Evolutionary conservation across 176 grass and related monocot species (phyloP).

Genomic region (Oryza brachyantha): DNA sequence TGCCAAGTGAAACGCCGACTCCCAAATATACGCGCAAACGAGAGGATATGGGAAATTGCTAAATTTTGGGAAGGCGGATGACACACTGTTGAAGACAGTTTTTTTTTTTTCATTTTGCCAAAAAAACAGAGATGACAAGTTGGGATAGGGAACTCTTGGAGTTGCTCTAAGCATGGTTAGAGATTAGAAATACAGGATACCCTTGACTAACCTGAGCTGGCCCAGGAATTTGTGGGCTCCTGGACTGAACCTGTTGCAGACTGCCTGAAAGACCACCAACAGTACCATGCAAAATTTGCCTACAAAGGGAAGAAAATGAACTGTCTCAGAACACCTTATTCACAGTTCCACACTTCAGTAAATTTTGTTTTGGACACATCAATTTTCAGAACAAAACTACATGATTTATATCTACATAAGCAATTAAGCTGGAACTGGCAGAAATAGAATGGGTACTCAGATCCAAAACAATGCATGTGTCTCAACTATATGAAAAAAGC

Average conservation of each 20-base stretch:
- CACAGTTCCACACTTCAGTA: neutral
- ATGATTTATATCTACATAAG: neutral
- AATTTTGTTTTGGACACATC: neutral
- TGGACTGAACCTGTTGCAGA: conserved; percentile 83
- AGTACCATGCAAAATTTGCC: conserved; percentile 88
- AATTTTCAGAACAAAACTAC: neutral
- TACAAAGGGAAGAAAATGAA: conserved; percentile 25
- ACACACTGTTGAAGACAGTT: too few relatives aligned
- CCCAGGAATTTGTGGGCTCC: conserved; percentile 83
- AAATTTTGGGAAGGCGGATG: too few relatives aligned
- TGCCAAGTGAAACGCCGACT: too few relatives aligned
- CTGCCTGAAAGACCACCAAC: conserved; percentile 76
- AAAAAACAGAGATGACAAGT: too few relatives aligned
- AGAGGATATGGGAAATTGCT: too few relatives aligned
- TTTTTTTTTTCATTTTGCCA: too few relatives aligned
- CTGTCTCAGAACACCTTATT: neutral
- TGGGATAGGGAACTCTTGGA: too few relatives aligned
- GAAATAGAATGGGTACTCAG: neutral
- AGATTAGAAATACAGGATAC: conserved; percentile 14
- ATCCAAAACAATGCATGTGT: neutral
- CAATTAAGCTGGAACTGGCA: neutral
- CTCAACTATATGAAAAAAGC: neutral
- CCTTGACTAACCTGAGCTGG: conserved; percentile 60
- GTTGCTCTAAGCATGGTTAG: conserved; percentile 14
- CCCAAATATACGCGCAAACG: too few relatives aligned